Conservation (phyloP, 2,329 filamentous ascomycete genomes). For the Dactylellina drechsleri region DNA sequence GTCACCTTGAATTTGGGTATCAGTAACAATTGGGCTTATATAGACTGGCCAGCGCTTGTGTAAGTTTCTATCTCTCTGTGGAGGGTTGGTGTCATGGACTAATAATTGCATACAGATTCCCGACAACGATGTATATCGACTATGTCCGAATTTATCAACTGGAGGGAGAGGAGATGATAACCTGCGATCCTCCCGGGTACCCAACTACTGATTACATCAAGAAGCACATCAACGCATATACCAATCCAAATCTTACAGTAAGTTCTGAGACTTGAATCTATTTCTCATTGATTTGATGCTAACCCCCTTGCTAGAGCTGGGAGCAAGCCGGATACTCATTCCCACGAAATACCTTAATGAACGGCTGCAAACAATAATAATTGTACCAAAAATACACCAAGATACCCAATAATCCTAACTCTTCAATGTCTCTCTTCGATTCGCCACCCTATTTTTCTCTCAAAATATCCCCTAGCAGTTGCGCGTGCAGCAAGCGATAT, state of each 20-base stretch:
- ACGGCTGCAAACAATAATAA: conserved; percentile 35
- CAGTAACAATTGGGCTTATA: conserved; percentile 66
- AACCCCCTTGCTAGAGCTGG: conserved; percentile 38
- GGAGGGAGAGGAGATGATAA: conserved; percentile 66
- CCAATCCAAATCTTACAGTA: conserved; percentile 72
- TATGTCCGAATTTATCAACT: conserved; percentile 69
- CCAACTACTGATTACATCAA: conserved; percentile 75
- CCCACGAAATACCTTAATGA: conserved; percentile 49
- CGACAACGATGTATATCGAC: conserved; percentile 67
- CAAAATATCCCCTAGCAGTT: background rate
- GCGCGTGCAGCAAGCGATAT: background rate
- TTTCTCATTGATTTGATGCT: background rate
- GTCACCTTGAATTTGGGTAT: conserved; percentile 77
- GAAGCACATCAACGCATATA: conserved; percentile 70
- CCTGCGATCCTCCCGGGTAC: conserved; percentile 75
- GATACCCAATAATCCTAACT: conserved; percentile 12
- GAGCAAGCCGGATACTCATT: conserved; percentile 42
- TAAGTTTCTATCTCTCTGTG: conserved; percentile 9
- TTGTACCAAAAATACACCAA: background rate
- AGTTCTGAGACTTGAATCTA: conserved; percentile 64
- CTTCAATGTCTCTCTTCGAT: background rate
- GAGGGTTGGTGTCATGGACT: background rate
- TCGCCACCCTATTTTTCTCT: background rate
- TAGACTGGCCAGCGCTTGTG: conserved; percentile 61
- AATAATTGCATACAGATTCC: conserved; percentile 30